Percentiles rank a stretch among this genome's conserved stretches.
Evolutionary conservation across 306 rosid genomes (phyloP).

Genomic region (Prunus armeniaca): DNA sequence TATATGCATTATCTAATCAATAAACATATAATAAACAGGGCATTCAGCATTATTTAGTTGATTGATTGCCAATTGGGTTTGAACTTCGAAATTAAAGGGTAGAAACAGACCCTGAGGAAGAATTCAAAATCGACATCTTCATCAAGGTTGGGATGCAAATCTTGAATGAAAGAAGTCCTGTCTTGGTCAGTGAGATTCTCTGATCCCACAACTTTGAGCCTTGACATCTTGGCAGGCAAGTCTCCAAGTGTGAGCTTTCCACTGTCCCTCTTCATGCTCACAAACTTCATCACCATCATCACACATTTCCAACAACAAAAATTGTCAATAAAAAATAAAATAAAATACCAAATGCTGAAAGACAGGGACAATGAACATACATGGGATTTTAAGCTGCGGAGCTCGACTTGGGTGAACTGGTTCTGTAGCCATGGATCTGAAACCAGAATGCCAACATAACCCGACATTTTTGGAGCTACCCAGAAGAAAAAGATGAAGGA

Average conservation of each 20-base stretch:
- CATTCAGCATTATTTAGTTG: background rate
- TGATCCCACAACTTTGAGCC: constrained; percentile 70
- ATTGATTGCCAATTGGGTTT: background rate
- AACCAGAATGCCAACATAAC: constrained; percentile 90
- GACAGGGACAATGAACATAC: constrained; percentile 29
- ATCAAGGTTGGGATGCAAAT: constrained; percentile 59
- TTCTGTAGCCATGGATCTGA: constrained; percentile 98
- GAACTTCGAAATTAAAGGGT: background rate
- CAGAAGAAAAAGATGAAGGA: background rate
- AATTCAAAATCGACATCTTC: constrained; percentile 87
- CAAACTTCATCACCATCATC: constrained; percentile 37
- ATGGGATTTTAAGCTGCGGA: constrained; percentile 77
- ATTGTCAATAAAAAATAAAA: background rate
- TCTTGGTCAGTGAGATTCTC: constrained; percentile 84
- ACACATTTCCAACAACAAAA: background rate
- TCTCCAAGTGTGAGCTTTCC: constrained; percentile 69
- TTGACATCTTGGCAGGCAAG: constrained; percentile 85
- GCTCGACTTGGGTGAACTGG: constrained; percentile 98
- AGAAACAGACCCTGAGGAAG: constrained; percentile 69
- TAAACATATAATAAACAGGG: background rate
- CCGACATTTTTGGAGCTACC: constrained; percentile 46
- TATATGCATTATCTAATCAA: no score
- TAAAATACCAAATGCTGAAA: background rate
- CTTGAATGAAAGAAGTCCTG: constrained; percentile 74
- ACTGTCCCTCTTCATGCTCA: constrained; percentile 85